Percentiles rank a stretch among this genome's conserved stretches.
Conservation (phyloP, 2,329 filamentous ascomycete genomes). For the Trichoderma gracile region DNA sequence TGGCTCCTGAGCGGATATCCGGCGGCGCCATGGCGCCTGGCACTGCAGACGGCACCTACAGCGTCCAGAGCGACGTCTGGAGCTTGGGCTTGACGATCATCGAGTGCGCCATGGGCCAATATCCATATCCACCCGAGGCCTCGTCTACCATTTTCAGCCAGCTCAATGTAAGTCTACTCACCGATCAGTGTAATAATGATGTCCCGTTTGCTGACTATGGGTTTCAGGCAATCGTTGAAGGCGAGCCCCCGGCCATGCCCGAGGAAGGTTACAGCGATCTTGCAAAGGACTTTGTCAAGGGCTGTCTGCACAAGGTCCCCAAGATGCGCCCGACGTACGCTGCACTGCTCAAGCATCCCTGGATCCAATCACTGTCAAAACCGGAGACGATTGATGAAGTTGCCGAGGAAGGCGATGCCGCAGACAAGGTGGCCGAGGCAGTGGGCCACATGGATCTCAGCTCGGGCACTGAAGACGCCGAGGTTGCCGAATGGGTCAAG, state of each 20-base stretch:
- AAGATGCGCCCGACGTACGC: constrained; percentile 91
- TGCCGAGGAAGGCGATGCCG: constrained; percentile 61
- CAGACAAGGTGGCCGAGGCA: constrained; percentile 46
- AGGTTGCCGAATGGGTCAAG: constrained; percentile 85
- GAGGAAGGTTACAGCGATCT: constrained; percentile 73
- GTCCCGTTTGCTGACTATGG: constrained; percentile 24
- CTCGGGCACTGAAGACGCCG: constrained; percentile 61
- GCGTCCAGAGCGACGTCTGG: constrained; percentile 98
- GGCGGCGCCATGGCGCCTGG: constrained; percentile 75
- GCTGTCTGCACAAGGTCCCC: constrained; percentile 90
- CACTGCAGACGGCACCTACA: constrained; percentile 81
- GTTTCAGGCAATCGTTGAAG: constrained; percentile 88
- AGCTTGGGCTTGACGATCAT: constrained; percentile 92
- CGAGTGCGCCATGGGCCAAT: constrained; percentile 90
- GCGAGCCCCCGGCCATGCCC: constrained; percentile 88
- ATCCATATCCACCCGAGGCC: constrained; percentile 95
- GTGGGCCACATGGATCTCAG: constrained; percentile 48
- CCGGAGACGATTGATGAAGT: constrained; percentile 73
- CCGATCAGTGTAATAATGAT: not conserved
- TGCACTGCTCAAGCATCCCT: constrained; percentile 84
- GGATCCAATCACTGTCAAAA: constrained; percentile 75
- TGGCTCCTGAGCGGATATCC: constrained; percentile 95
- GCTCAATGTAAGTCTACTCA: constrained; percentile 71
- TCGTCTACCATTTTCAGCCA: constrained; percentile 99
- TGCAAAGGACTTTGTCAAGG: constrained; percentile 82